Evolutionary conservation across 1,284 basidiomycete genomes (phyloP).

Genomic region (Cryptococcus floricola): DNA sequence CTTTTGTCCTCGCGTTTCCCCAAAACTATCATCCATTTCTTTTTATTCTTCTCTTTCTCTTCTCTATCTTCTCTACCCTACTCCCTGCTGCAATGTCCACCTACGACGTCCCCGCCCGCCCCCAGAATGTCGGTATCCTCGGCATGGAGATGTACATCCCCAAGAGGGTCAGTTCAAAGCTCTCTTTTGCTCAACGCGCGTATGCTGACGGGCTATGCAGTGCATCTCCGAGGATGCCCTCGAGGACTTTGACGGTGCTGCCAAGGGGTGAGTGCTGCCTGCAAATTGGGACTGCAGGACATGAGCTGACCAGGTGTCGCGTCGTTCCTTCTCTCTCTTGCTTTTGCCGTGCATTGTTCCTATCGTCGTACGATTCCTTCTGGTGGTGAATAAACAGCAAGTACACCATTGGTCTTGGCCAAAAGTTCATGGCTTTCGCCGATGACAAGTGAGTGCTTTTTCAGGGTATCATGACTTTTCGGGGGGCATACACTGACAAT

Average conservation of each 20-base stretch:
- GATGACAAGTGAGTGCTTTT: constrained; percentile 64
- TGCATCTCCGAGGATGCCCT: constrained; percentile 93
- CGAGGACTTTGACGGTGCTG: constrained; percentile 91
- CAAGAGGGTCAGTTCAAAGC: constrained; percentile 61
- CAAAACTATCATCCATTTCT: neutral
- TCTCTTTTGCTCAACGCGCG: neutral
- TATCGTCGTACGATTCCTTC: too few species aligned
- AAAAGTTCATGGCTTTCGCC: constrained; percentile 96
- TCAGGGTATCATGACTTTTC: neutral
- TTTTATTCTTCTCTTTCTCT: neutral
- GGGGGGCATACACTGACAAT: constrained; percentile 1
- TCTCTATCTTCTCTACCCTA: neutral
- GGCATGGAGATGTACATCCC: constrained; percentile 93
- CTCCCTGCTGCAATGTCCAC: constrained; percentile 19
- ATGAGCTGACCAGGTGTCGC: too few species aligned
- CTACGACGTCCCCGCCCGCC: constrained; percentile 56
- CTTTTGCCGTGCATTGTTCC: too few species aligned
- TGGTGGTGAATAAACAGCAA: constrained; percentile 51
- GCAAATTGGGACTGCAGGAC: too few species aligned
- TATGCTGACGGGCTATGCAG: constrained; percentile 47
- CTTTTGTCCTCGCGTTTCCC: constrained; percentile 1
- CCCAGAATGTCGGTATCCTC: constrained; percentile 87
- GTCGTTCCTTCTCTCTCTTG: too few species aligned
- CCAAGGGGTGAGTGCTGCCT: constrained; percentile 59
- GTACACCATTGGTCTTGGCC: constrained; percentile 98